These are phyloP conservation scores for Lactarius sp. DNA, from an alignment of 768 basidiomycete species.

Conservation along the genomic window DNA sequence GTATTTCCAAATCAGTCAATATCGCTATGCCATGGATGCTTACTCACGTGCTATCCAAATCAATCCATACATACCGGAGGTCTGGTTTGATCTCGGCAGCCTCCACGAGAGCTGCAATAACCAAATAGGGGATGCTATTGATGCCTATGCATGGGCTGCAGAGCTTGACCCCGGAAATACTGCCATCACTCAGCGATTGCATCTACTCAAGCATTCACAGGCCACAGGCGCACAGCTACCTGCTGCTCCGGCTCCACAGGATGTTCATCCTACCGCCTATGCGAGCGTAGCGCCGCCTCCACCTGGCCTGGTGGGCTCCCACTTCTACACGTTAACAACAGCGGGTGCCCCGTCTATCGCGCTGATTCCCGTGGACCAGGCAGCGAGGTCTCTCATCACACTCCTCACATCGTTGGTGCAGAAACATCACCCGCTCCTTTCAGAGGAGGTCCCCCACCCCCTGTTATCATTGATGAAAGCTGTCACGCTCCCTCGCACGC, in stretches of 20 bases:
- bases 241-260: constrained; percentile 88
- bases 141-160: constrained; percentile 92
- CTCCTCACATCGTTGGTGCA: constrained; percentile 46
- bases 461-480: constrained; percentile 70
- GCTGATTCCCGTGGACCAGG: constrained; percentile 61
- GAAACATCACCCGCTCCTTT: constrained; percentile 70
- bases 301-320: constrained; percentile 61
- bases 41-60: constrained; percentile 98
- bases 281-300: constrained; percentile 72
- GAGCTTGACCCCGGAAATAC: constrained; percentile 88
- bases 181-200: constrained; percentile 76
- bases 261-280: constrained; percentile 95
- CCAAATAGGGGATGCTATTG: constrained; percentile 97
- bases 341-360: constrained; percentile 47
- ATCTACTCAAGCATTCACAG: constrained; percentile 76
- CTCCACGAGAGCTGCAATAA: constrained; percentile 99
- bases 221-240: constrained; percentile 67
- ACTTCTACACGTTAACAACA: constrained; percentile 49
- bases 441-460: constrained; percentile 78
- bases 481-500: constrained; percentile 64
- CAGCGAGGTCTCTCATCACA: constrained; percentile 46
- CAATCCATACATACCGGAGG: constrained; percentile 93
- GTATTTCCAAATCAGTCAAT: constrained; percentile 99
- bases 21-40: constrained; percentile 96
- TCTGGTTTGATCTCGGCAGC: constrained; percentile 96